phyloP scores from a whole-genome alignment of 257 asterid species.

The Solanum chaucha region DNA sequence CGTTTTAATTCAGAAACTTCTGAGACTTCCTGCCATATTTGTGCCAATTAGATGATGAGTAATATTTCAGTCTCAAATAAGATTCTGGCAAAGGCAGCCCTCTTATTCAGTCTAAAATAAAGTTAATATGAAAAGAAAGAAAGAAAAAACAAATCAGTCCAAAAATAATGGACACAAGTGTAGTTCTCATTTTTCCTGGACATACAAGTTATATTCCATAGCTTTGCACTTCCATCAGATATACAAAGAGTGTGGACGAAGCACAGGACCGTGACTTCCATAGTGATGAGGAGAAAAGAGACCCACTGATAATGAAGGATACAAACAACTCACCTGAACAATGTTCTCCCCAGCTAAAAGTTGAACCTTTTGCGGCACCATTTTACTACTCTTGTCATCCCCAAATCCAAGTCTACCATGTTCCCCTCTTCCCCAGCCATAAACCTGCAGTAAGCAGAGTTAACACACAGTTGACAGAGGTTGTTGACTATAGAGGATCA shows the following conservation, averaged over 20 bases:
- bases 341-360: slow-evolving; percentile 78
- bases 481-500: not conserved
- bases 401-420: slow-evolving; percentile 99
- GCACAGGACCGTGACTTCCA: not conserved
- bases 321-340: slow-evolving; percentile 56
- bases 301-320: not conserved
- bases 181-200: not conserved
- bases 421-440: slow-evolving; percentile 99
- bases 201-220: not conserved
- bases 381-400: slow-evolving; percentile 98
- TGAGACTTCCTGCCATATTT: not conserved
- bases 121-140: not conserved
- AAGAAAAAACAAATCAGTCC: not conserved
- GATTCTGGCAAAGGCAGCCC: not conserved
- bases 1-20: not conserved
- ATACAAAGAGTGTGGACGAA: not conserved
- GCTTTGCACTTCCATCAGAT: not conserved
- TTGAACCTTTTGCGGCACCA: slow-evolving; percentile 97
- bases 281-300: not conserved
- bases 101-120: not conserved
- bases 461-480: not conserved
- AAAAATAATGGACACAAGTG: not conserved
- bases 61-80: not conserved
- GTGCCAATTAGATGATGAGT: not conserved
- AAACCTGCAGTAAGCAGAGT: slow-evolving; percentile 44